Conservation (phyloP, 164 flowering plant genomes). For the Vitis cinerea region DNA sequence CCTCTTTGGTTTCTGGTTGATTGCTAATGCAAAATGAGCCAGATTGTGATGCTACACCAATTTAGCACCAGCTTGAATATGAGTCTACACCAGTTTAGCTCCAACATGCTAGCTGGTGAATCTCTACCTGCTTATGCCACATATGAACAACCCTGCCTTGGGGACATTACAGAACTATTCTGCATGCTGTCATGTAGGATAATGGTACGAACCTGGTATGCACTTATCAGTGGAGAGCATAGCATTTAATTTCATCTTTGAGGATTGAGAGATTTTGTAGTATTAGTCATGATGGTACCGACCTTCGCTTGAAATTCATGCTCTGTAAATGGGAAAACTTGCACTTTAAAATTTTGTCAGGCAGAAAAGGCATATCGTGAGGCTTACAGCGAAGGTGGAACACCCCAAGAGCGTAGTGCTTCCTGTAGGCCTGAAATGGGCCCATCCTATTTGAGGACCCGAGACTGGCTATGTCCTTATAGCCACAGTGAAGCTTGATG, state of each 20-base stretch:
- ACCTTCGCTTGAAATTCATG: not conserved
- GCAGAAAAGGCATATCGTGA: conserved; percentile 41
- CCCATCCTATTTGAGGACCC: conserved; percentile 84
- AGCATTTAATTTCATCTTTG: not conserved
- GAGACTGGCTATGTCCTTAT: conserved; percentile 90
- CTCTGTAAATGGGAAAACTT: not conserved
- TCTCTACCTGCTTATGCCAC: not conserved
- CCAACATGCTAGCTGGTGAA: not conserved
- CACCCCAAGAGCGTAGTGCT: conserved; percentile 24
- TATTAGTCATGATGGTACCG: not conserved
- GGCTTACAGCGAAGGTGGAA: conserved; percentile 27
- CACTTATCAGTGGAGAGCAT: not conserved
- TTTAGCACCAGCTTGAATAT: no score
- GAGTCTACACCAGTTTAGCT: no score
- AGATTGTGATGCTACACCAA: no score
- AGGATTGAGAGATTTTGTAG: not conserved
- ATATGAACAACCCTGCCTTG: not conserved
- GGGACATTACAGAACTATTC: not conserved
- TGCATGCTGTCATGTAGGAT: not conserved
- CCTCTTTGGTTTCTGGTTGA: not conserved
- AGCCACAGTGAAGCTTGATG: conserved; percentile 93
- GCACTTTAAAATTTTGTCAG: conserved; percentile 26
- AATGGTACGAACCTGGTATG: not conserved
- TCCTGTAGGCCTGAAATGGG: conserved; percentile 83
- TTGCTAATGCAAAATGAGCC: no score